These are phyloP conservation scores for Gossypium gossypioides DNA, from an alignment of 441 rosid genomes.

Conservation along the genomic window DNA sequence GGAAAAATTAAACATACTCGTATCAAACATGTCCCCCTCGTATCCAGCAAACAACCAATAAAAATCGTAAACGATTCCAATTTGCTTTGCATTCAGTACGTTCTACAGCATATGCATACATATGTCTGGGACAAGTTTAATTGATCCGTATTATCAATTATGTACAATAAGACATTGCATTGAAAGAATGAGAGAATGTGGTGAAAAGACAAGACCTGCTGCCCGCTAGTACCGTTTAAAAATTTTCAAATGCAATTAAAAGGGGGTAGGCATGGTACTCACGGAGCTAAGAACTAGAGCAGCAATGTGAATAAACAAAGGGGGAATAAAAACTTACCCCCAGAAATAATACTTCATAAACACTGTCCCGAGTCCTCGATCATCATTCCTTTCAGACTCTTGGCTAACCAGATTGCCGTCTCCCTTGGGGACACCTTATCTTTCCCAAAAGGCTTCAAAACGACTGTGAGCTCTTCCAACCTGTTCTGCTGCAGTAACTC, in stretches of 20 bases:
- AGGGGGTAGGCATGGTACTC: slow-evolving; percentile 10
- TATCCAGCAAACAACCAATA: not conserved
- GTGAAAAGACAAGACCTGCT: slow-evolving; percentile 7
- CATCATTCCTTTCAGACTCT: slow-evolving; percentile 90
- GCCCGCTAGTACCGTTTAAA: slow-evolving; percentile 13
- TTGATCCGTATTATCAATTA: slow-evolving; percentile 29
- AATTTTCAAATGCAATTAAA: slow-evolving; percentile 17
- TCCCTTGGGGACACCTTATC: slow-evolving; percentile 91
- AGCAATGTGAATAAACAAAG: slow-evolving; percentile 4
- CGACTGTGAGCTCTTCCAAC: slow-evolving; percentile 81
- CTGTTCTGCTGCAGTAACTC: slow-evolving; percentile 75
- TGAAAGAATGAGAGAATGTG: slow-evolving; percentile 24
- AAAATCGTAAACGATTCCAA: slow-evolving; percentile 11
- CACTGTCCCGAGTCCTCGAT: slow-evolving; percentile 53
- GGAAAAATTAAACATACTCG: not conserved
- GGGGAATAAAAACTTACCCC: slow-evolving; percentile 21
- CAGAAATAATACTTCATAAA: slow-evolving; percentile 23
- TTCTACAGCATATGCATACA: slow-evolving; percentile 19
- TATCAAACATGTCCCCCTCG: no score
- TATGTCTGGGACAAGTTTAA: slow-evolving; percentile 17
- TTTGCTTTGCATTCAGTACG: slow-evolving; percentile 14
- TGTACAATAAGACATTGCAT: slow-evolving; percentile 32
- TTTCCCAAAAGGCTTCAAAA: slow-evolving; percentile 86
- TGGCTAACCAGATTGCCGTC: slow-evolving; percentile 95
- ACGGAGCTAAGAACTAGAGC: slow-evolving; percentile 13